Conservation (phyloP, 495 filamentous ascomycete genomes). For the Cenococcum geophilum region DNA sequence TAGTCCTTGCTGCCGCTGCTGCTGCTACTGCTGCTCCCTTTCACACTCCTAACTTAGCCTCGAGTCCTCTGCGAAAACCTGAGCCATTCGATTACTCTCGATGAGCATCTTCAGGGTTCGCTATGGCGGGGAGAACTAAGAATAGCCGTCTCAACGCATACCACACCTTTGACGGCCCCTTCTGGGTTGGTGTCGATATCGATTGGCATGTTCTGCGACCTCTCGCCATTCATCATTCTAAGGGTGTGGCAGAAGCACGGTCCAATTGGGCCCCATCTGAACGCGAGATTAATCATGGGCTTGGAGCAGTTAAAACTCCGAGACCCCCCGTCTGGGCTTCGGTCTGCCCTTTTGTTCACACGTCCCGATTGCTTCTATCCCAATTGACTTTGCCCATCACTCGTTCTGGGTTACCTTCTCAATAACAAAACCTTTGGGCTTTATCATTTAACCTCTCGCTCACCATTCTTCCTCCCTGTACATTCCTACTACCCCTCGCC, state of each 20-base stretch:
- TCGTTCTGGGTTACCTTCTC: slow-evolving; percentile 26
- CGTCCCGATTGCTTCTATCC: slow-evolving; percentile 3
- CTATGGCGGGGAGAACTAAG: neutral
- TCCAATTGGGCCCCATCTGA: neutral
- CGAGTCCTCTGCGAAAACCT: too few species aligned
- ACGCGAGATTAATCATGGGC: neutral
- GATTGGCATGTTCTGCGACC: neutral
- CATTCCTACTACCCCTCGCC: neutral
- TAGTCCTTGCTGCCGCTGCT: too few species aligned
- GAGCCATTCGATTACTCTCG: neutral
- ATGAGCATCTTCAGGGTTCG: neutral
- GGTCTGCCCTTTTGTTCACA: neutral
- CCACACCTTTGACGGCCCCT: neutral
- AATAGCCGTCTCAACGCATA: neutral
- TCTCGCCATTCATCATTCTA: neutral
- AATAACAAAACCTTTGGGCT: slow-evolving; percentile 2
- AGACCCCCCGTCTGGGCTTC: neutral
- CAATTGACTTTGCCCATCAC: slow-evolving; percentile 20
- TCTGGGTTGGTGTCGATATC: neutral
- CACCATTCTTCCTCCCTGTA: neutral
- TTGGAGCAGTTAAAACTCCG: neutral
- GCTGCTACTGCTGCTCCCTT: too few species aligned
- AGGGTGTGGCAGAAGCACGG: neutral
- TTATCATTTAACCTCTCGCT: neutral
- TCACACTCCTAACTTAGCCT: too few species aligned